Percentiles rank a stretch among this genome's conserved stretches.
Evolutionary conservation across 2,329 filamentous ascomycete genomes (phyloP).

Genomic region (Xylaria multiplex): DNA sequence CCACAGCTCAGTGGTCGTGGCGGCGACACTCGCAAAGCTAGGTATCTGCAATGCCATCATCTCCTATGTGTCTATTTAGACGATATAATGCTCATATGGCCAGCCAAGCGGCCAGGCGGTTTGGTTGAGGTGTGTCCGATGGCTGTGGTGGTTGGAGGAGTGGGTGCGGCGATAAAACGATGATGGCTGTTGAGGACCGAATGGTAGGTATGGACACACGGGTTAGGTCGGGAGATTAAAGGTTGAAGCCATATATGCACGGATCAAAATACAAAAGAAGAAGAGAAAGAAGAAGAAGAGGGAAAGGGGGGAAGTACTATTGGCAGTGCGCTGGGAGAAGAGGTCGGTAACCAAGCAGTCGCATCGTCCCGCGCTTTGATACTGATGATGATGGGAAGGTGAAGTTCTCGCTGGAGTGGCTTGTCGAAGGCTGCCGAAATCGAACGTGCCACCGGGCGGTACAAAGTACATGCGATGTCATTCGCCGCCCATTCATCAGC

Average conservation of each 20-base stretch:
- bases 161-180: conserved; percentile 2
- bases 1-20: conserved; percentile 57
- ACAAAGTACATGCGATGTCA: no score
- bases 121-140: conserved; percentile 25
- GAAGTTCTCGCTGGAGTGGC: conserved; percentile 17
- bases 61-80: neutral
- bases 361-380: conserved; percentile 15
- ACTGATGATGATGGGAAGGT: conserved; percentile 2
- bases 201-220: neutral
- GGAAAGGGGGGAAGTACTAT: conserved; percentile 5
- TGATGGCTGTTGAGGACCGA: neutral
- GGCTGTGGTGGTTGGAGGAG: conserved; percentile 2
- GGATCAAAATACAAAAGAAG: neutral
- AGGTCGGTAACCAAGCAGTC: conserved; percentile 7
- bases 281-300: neutral
- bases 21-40: conserved; percentile 53
- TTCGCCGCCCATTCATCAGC: no score
- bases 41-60: conserved; percentile 49
- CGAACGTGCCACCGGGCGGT: neutral
- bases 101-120: conserved; percentile 29
- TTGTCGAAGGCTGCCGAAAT: conserved; percentile 29
- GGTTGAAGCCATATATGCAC: conserved; percentile 2
- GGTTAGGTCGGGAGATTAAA: conserved; percentile 2
- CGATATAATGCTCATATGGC: conserved; percentile 24
- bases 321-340: conserved; percentile 6